Evolutionary conservation across 2,329 filamentous ascomycete species (phyloP).

Genomic region (Penicillium vulpinum): DNA sequence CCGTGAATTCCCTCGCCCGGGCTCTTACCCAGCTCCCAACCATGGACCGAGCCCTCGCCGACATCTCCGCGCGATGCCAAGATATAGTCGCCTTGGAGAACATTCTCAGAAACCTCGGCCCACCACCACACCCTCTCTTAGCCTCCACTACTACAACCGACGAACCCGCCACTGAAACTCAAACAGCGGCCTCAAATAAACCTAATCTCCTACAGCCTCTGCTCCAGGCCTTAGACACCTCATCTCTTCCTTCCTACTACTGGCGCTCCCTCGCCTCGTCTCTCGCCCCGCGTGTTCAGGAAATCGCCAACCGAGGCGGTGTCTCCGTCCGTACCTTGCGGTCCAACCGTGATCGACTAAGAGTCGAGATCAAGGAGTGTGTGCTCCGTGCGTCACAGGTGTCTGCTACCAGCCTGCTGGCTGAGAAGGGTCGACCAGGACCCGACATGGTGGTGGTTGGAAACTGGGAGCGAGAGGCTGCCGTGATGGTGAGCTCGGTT

Average conservation of each 20-base stretch:
- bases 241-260: conserved; percentile 85
- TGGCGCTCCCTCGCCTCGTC: conserved; percentile 85
- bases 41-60: conserved; percentile 76
- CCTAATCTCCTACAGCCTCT: conserved; percentile 69
- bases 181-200: conserved; percentile 16
- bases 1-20: conserved; percentile 70
- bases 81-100: conserved; percentile 86
- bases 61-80: conserved; percentile 81
- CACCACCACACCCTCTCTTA: conserved; percentile 69
- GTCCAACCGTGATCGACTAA: conserved; percentile 71
- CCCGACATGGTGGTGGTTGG: conserved; percentile 50
- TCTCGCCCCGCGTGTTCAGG: conserved; percentile 74
- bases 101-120: conserved; percentile 67
- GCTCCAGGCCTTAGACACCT: conserved; percentile 77
- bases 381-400: conserved; percentile 74
- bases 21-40: conserved; percentile 77
- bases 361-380: conserved; percentile 76
- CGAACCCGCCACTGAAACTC: conserved; percentile 31
- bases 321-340: conserved; percentile 78
- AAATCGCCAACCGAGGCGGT: conserved; percentile 79
- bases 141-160: conserved; percentile 13
- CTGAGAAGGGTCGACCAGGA: conserved; percentile 45
- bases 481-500: conserved; percentile 89
- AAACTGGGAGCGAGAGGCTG: conserved; percentile 85
- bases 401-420: conserved; percentile 56